Conservation (phyloP, 78 protist genomes). For the Paratrimastix pyriformis region DNA sequence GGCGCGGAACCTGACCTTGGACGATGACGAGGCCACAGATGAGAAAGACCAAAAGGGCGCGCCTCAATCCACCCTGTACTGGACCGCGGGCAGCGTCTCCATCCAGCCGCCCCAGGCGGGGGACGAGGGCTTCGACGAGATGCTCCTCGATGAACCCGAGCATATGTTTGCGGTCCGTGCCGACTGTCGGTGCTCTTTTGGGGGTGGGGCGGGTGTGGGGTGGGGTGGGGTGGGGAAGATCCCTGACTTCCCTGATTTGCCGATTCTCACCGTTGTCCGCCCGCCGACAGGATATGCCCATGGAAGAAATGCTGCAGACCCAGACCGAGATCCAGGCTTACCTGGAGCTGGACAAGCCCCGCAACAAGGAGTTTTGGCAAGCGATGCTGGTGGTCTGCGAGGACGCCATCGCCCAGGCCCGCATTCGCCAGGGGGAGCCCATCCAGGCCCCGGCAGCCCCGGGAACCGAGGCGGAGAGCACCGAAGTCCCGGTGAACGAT, state of each 20-base stretch:
- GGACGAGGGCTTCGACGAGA: slow-evolving; percentile 24
- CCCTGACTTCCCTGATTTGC: too few relatives aligned
- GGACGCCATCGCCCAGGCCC: neutral
- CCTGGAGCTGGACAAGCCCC: slow-evolving; percentile 2
- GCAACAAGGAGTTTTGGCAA: slow-evolving; percentile 9
- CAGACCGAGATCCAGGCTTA: slow-evolving; percentile 24
- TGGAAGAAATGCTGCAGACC: neutral
- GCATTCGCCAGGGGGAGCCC: neutral
- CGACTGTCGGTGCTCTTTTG: too few relatives aligned
- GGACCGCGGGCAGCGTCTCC: too few relatives aligned
- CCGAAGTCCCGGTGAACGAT: neutral
- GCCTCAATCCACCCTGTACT: too few relatives aligned
- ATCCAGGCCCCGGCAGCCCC: neutral
- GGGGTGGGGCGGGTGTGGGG: too few relatives aligned
- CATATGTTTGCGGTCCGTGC: slow-evolving; percentile 16
- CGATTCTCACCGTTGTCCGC: too few relatives aligned
- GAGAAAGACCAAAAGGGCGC: too few relatives aligned
- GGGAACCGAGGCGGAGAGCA: neutral
- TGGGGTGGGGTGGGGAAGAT: too few relatives aligned
- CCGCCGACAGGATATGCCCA: neutral
- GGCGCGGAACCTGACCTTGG: slow-evolving; percentile 13
- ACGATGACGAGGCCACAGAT: neutral
- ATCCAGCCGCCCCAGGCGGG: too few relatives aligned
- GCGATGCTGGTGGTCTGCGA: slow-evolving; percentile 31
- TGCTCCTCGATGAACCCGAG: slow-evolving; percentile 19